Base-by-base conservation (phyloP, 257 asterid genomes). In the Fraxinus anomala region DNA sequence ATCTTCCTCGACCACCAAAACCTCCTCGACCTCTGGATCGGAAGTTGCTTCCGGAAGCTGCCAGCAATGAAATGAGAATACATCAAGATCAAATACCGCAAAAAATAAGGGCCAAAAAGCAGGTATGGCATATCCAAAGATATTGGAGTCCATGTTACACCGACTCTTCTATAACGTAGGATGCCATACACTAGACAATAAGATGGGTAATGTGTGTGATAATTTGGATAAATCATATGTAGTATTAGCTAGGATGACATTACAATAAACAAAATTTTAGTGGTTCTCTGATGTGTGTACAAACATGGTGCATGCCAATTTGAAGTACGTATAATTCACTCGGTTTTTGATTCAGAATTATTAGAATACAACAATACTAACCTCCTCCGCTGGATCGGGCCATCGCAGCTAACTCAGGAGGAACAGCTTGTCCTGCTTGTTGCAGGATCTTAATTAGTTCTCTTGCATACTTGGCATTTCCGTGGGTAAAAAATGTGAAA, bases 341-440 rank as follows among this genome's bases (percentile, higher is more conserved):
- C 17, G 8, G 26, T 61, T 61, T 10, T 6, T 23, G 16, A 5
- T 24, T 61, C 66, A n/a, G 9, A 56, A 56, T n/a, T 14, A 44
- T 3, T 56, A 70, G 7, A 77, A 68, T 24, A 23, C 77, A 31
- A 39, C 14, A 74, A 37, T 69, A 67, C 82, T 75, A 85, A 94
- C 98, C 97, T 68, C 92, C 91, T 24, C 87, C 89, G 65, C 80
- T 56, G 6, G 88, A 83, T 28, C 89, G 88, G 23, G 89, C 85
- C 87, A 94, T 72, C 42, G 96, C 89, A 82, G 91, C 82, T 72
- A 94, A 90, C 72, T 88, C 92, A 76, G 97, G 98, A 44, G 97
- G 94, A 33, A 92, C 94, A 30, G 83, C 68, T 84, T 94, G 98
- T 59, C 96, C 89, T 5, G 98, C 98, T 87, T 87, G 96, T 77